Conservation (phyloP, 108 stramenopile genomes). For the Fragilariopsis cylindrus region DNA sequence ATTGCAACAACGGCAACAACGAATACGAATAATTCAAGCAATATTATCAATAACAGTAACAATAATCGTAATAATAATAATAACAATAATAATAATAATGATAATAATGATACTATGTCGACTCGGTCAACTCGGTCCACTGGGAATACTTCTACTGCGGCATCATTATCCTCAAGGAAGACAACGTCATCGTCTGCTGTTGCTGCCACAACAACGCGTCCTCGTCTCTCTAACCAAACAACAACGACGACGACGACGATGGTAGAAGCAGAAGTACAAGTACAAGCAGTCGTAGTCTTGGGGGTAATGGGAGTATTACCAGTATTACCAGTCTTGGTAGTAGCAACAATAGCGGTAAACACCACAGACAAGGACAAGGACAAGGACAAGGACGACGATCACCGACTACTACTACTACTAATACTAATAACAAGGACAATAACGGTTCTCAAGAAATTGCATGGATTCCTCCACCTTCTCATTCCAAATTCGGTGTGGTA, state of each 20-base stretch:
- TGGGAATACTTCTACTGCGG: not conserved
- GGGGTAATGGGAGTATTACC: too few species aligned
- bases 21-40: not conserved
- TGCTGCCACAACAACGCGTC: not conserved
- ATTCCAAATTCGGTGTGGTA: not conserved
- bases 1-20: not conserved
- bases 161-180: too few species aligned
- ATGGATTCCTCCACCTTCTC: conserved; percentile 6
- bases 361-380: too few species aligned
- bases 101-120: not conserved
- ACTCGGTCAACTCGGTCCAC: not conserved
- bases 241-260: not conserved
- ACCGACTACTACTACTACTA: too few species aligned
- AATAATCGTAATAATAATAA: not conserved
- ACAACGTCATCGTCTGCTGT: not conserved
- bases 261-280: not conserved
- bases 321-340: too few species aligned
- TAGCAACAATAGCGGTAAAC: too few species aligned
- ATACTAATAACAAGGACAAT: too few species aligned
- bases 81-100: too few species aligned
- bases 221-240: not conserved
- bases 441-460: conserved; percentile 2
- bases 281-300: not conserved
- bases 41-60: not conserved
- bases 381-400: too few species aligned